phyloP scores from a whole-genome alignment of 495 filamentous ascomycete genomes.

The Talaromyces liani region DNA sequence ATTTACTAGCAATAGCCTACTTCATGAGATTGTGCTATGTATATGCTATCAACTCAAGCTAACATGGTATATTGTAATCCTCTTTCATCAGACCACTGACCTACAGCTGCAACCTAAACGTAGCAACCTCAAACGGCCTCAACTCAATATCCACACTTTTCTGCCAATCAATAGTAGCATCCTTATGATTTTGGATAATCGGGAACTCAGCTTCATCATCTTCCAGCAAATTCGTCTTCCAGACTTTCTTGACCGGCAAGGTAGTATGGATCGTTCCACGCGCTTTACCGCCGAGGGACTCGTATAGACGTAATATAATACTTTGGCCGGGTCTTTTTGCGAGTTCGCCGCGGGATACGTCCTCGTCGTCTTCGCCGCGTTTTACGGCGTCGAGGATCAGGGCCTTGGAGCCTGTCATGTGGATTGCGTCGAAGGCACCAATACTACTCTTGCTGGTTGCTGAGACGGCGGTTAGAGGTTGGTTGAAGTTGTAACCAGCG shows the following conservation, averaged over 20 bases:
- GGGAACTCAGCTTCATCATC: constrained; percentile 51
- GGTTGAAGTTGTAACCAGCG: constrained; percentile 85
- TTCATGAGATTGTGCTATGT: background rate
- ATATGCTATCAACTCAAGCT: background rate
- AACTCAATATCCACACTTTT: constrained; percentile 54
- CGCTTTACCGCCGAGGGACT: constrained; percentile 79
- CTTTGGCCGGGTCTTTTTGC: constrained; percentile 62
- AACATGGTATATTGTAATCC: background rate
- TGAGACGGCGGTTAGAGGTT: constrained; percentile 53
- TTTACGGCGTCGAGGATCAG: constrained; percentile 80
- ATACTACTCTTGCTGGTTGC: constrained; percentile 7
- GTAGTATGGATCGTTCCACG: constrained; percentile 57
- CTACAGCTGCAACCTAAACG: constrained; percentile 68
- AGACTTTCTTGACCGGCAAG: constrained; percentile 65
- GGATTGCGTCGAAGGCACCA: constrained; percentile 41
- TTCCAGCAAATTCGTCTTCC: constrained; percentile 67
- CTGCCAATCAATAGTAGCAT: constrained; percentile 19
- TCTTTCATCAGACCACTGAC: background rate
- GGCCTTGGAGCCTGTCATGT: constrained; percentile 48
- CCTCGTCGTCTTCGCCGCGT: constrained; percentile 92
- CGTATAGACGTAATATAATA: constrained; percentile 78
- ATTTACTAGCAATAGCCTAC: background rate
- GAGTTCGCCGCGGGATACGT: constrained; percentile 67
- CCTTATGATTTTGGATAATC: constrained; percentile 28
- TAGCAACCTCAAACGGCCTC: constrained; percentile 85